These are phyloP conservation scores for Nymphaea thermarum DNA, from an alignment of 164 flowering plant genomes.

Conservation along the genomic window DNA sequence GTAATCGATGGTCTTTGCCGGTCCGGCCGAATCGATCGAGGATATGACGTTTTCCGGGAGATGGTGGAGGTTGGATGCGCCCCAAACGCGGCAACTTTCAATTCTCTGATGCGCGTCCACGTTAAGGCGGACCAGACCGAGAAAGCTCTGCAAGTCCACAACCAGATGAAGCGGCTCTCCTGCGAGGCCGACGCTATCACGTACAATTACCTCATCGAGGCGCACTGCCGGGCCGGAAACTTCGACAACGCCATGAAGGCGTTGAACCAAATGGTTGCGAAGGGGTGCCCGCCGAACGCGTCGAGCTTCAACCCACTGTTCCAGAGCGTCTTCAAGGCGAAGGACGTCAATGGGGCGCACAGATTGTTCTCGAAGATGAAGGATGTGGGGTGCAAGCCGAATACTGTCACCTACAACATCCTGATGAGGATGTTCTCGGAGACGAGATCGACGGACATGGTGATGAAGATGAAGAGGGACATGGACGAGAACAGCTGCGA, in stretches of 20 bases:
- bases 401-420: constrained; percentile 67
- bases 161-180: constrained; percentile 72
- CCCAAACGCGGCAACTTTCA: constrained; percentile 73
- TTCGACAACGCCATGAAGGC: constrained; percentile 62
- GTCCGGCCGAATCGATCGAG: constrained; percentile 66
- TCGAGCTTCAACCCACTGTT: constrained; percentile 71
- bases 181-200: constrained; percentile 60
- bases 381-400: constrained; percentile 54
- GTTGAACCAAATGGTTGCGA: constrained; percentile 49
- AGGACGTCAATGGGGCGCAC: constrained; percentile 83
- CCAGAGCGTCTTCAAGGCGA: constrained; percentile 31
- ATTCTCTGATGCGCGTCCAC: constrained; percentile 79
- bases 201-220: constrained; percentile 68
- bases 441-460: constrained; percentile 77
- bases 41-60: constrained; percentile 77
- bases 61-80: constrained; percentile 67
- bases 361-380: constrained; percentile 61
- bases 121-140: constrained; percentile 72
- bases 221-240: constrained; percentile 60
- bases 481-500: constrained; percentile 70
- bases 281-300: constrained; percentile 47
- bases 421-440: constrained; percentile 76
- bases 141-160: constrained; percentile 79
- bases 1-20: constrained; percentile 87
- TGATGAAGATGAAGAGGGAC: constrained; percentile 71